Evolutionary conservation across 805 yeast genomes (phyloP).

Genomic region (Metschnikowia gelsemii): DNA sequence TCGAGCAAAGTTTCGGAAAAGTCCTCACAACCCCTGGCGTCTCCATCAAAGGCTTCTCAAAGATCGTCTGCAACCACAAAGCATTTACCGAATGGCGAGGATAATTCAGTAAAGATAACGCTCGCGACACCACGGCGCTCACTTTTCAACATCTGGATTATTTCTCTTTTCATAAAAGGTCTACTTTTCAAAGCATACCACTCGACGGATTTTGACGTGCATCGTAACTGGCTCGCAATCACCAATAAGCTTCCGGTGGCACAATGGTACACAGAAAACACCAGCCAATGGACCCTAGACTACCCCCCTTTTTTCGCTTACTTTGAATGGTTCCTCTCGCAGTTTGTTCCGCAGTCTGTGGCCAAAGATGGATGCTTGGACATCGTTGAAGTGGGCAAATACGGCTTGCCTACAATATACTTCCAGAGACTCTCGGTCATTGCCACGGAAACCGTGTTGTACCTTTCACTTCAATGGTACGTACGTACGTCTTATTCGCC

Average conservation of each 20-base stretch:
- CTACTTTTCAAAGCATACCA: slow-evolving; percentile 62
- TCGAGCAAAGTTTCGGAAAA: too few species aligned
- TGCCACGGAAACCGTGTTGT: slow-evolving; percentile 68
- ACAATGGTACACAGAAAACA: slow-evolving; percentile 79
- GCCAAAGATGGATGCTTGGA: slow-evolving; percentile 74
- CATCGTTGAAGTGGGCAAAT: slow-evolving; percentile 60
- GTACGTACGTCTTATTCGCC: slow-evolving; percentile 50
- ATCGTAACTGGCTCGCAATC: slow-evolving; percentile 94
- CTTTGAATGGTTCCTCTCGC: slow-evolving; percentile 80
- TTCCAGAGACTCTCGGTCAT: slow-evolving; percentile 85
- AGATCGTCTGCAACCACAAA: too few species aligned
- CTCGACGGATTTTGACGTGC: slow-evolving; percentile 97
- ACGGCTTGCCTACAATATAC: slow-evolving; percentile 74
- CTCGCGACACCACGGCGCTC: neutral
- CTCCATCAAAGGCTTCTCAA: too few species aligned
- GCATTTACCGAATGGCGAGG: too few species aligned
- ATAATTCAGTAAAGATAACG: too few species aligned
- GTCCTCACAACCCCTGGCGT: too few species aligned
- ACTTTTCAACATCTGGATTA: slow-evolving; percentile 37
- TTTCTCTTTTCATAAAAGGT: slow-evolving; percentile 34
- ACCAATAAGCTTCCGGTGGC: slow-evolving; percentile 71
- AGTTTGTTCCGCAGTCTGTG: slow-evolving; percentile 64
- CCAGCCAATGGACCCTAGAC: slow-evolving; percentile 90
- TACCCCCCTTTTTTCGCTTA: slow-evolving; percentile 98
- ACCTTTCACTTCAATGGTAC: slow-evolving; percentile 68